Evolutionary conservation across 164 flowering plant genomes (phyloP).

Genomic region (Santalum album): DNA sequence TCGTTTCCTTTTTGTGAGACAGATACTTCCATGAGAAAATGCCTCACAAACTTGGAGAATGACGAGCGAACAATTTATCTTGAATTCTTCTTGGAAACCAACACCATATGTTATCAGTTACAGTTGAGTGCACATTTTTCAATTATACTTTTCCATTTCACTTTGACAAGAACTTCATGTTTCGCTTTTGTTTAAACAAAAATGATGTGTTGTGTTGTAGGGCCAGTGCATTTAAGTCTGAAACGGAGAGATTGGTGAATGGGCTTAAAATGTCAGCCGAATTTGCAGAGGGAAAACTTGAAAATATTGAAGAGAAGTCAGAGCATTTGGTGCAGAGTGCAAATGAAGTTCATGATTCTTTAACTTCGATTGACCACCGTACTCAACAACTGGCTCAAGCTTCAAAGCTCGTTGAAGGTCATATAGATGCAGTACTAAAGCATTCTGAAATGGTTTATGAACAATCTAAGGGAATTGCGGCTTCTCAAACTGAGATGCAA

Average conservation of each 20-base stretch:
- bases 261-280: constrained; percentile 52
- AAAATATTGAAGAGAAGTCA: constrained; percentile 43
- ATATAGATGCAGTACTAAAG: constrained; percentile 29
- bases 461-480: constrained; percentile 45
- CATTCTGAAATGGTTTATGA: constrained; percentile 46
- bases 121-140: constrained; percentile 36
- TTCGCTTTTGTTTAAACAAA: not conserved
- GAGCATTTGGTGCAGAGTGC: constrained; percentile 39
- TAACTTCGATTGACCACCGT: constrained; percentile 38
- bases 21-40: constrained; percentile 36
- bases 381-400: constrained; percentile 42
- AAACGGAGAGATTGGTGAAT: constrained; percentile 75
- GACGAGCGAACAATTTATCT: constrained; percentile 39
- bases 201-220: constrained; percentile 21
- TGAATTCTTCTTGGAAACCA: constrained; percentile 66
- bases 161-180: not conserved
- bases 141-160: not conserved
- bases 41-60: constrained; percentile 44
- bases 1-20: constrained; percentile 54
- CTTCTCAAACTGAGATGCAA: constrained; percentile 48
- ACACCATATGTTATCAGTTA: constrained; percentile 76
- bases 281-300: constrained; percentile 52
- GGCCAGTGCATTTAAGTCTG: constrained; percentile 51
- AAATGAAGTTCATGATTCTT: constrained; percentile 38
- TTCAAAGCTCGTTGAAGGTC: constrained; percentile 34